Conservation (phyloP, 306 rosid genomes). For the Myrica gale region DNA sequence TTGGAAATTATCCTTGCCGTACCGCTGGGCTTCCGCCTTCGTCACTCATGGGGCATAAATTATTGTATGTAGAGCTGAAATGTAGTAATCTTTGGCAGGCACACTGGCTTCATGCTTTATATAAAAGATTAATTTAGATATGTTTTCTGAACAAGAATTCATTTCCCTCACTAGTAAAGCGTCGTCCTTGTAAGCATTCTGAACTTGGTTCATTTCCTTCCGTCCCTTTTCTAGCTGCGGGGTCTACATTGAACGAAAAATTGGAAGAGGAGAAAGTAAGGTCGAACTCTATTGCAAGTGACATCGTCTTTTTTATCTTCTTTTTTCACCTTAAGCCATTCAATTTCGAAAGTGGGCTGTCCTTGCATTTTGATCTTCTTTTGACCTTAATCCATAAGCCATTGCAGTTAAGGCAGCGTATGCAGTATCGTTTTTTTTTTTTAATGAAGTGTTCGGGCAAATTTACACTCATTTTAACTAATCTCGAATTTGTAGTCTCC, state of each 20-base stretch:
- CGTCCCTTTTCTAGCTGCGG: background rate
- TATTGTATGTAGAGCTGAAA: too few species aligned
- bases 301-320: background rate
- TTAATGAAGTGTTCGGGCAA: too few species aligned
- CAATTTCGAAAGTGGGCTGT: too few species aligned
- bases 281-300: background rate
- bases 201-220: background rate
- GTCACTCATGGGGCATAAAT: too few species aligned
- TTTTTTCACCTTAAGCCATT: too few species aligned
- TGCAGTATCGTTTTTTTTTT: too few species aligned
- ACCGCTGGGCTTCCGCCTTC: too few species aligned
- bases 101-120: background rate
- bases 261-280: background rate
- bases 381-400: background rate
- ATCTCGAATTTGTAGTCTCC: too few species aligned
- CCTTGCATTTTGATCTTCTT: background rate
- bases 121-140: background rate
- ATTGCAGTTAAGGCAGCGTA: background rate
- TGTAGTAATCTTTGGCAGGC: background rate
- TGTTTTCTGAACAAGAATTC: background rate
- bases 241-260: background rate
- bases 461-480: too few species aligned
- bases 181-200: background rate
- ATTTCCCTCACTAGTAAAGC: background rate
- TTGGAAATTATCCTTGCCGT: too few species aligned